A percentile compares a stretch with the other conserved stretches of the same genome.
Evolutionary conservation across 192 early-diverging fungal species (phyloP).

Genomic region (Backusella mclennaniae): DNA sequence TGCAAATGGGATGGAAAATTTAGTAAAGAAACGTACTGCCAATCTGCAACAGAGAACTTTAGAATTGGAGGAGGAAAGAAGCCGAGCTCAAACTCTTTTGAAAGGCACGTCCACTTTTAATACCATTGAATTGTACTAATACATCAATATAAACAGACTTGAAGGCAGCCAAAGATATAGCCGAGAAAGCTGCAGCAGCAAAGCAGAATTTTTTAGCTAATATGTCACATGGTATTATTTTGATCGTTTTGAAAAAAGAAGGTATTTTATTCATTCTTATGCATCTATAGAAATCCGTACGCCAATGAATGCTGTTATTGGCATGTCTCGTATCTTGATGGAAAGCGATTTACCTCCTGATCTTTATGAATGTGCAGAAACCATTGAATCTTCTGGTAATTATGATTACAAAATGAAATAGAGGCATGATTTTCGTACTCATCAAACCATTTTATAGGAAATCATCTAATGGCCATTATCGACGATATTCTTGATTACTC

Average conservation of each 20-base stretch:
- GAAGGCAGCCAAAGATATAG: conserved; percentile 46
- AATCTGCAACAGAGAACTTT: conserved; percentile 41
- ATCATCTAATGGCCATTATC: conserved; percentile 60
- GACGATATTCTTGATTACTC: conserved; percentile 79
- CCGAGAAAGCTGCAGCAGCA: conserved; percentile 44
- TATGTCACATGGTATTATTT: conserved; percentile 56
- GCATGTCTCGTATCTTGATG: conserved; percentile 63
- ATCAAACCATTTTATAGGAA: not conserved
- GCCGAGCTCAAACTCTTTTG: conserved; percentile 33
- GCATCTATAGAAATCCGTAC: conserved; percentile 54
- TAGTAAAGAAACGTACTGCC: conserved; percentile 38
- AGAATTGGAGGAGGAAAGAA: conserved; percentile 45
- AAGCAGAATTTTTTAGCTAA: conserved; percentile 60
- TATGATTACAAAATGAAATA: not conserved
- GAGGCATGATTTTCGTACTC: not conserved
- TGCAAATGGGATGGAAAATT: conserved; percentile 45
- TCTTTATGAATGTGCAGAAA: conserved; percentile 60
- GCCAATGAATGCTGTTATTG: conserved; percentile 77
- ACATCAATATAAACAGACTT: conserved; percentile 27
- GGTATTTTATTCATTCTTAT: not conserved
- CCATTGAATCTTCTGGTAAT: conserved; percentile 37
- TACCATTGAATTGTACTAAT: not conserved
- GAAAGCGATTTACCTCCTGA: conserved; percentile 70
- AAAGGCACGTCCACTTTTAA: not conserved
- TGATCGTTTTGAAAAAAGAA: not conserved